A percentile compares a stretch with the other conserved stretches of the same genome.
Conservation (phyloP, 495 filamentous ascomycete species). For the Staphylotrichum tortipilum region DNA sequence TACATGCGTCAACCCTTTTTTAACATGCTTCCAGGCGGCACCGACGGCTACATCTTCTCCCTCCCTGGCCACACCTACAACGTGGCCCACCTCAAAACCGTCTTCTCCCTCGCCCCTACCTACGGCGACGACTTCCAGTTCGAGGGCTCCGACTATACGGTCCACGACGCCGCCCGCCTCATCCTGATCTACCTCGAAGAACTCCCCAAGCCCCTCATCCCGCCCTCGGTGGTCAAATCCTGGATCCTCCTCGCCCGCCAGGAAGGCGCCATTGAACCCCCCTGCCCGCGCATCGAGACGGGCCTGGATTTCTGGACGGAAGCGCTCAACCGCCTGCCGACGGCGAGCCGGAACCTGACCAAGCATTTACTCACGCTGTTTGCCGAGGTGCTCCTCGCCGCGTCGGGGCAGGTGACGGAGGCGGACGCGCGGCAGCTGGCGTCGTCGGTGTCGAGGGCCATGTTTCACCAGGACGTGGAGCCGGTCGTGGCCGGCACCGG, state of each 20-base stretch:
- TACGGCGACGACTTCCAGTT: constrained; percentile 23
- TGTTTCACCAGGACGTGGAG: constrained; percentile 19
- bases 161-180: constrained; percentile 20
- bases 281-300: constrained; percentile 17
- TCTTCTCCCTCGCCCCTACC: constrained; percentile 14
- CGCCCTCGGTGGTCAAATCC: constrained; percentile 13
- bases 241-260: constrained; percentile 24
- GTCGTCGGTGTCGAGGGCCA: constrained; percentile 15
- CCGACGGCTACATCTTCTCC: constrained; percentile 16
- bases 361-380: constrained; percentile 22
- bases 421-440: constrained; percentile 21
- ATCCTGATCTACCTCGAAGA: constrained; percentile 20
- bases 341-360: constrained; percentile 18
- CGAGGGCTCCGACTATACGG: constrained; percentile 16
- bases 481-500: no score
- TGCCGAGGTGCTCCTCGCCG: constrained; percentile 15
- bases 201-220: constrained; percentile 21
- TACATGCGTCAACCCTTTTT: no score
- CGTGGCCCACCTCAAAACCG: constrained; percentile 12
- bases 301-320: constrained; percentile 28
- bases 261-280: constrained; percentile 21
- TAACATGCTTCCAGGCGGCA: constrained; percentile 1
- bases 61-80: constrained; percentile 18
- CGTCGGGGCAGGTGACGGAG: constrained; percentile 6
- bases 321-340: constrained; percentile 24